Conservation (phyloP, 495 filamentous ascomycete genomes). For the Mytilinidion resinicola region DNA sequence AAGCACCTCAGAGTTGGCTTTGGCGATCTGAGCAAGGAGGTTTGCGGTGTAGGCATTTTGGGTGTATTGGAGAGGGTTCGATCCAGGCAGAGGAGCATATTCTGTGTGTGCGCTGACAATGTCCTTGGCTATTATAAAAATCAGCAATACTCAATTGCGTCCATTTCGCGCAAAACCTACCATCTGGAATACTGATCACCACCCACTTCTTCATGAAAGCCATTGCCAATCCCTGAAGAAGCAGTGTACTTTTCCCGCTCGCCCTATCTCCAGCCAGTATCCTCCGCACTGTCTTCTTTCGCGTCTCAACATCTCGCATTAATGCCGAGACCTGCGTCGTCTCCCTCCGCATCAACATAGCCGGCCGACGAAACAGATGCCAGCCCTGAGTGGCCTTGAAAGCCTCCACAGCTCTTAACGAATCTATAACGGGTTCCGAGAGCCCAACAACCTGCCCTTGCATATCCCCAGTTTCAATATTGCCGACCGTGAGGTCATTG, state of each 20-base stretch:
- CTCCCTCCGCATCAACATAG: slow-evolving; percentile 66
- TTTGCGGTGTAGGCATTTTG: slow-evolving; percentile 70
- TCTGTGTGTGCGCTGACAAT: slow-evolving; percentile 69
- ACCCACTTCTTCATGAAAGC: slow-evolving; percentile 80
- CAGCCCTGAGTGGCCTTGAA: slow-evolving; percentile 91
- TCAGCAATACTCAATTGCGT: too few species aligned
- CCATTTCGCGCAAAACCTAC: slow-evolving; percentile 41
- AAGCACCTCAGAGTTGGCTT: slow-evolving; percentile 66
- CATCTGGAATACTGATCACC: slow-evolving; percentile 86
- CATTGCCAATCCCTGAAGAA: slow-evolving; percentile 79
- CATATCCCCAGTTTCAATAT: slow-evolving; percentile 41
- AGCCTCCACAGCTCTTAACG: slow-evolving; percentile 71
- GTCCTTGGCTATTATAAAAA: slow-evolving; percentile 58
- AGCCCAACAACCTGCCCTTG: slow-evolving; percentile 63
- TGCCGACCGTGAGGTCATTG: slow-evolving; percentile 46
- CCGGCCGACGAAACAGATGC: slow-evolving; percentile 75
- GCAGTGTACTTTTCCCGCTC: slow-evolving; percentile 76
- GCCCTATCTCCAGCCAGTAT: slow-evolving; percentile 68
- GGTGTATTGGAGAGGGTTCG: slow-evolving; percentile 56
- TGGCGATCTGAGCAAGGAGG: slow-evolving; percentile 61
- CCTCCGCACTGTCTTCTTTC: slow-evolving; percentile 54
- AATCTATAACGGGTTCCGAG: slow-evolving; percentile 63
- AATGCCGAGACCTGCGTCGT: slow-evolving; percentile 61
- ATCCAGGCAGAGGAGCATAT: slow-evolving; percentile 62
- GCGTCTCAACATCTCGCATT: slow-evolving; percentile 47